Percentiles rank a stretch among this genome's conserved stretches.
Conservation (phyloP, 805 yeast species). For the Zygoascus tannicola region DNA sequence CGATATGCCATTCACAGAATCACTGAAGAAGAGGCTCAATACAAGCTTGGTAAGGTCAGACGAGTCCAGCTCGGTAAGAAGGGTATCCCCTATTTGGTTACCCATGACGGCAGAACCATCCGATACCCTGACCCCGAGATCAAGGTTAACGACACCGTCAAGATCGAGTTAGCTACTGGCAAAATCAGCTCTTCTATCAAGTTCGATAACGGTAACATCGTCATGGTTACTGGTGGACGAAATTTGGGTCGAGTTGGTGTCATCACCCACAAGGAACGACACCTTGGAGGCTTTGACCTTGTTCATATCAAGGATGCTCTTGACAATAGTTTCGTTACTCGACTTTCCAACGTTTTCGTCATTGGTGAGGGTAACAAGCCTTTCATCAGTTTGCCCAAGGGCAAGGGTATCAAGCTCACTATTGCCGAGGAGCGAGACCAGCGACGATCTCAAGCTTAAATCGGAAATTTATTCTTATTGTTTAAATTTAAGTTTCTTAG, state of each 20-base stretch:
- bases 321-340: conserved; percentile 92
- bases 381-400: conserved; percentile 92
- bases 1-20: conserved; percentile 99
- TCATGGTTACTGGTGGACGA: conserved; percentile 96
- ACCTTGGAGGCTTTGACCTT: conserved; percentile 96
- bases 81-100: conserved; percentile 96
- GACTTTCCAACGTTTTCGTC: conserved; percentile 86
- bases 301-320: conserved; percentile 93
- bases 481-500: not conserved
- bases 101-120: conserved; percentile 99
- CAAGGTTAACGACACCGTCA: conserved; percentile 96
- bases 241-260: conserved; percentile 98
- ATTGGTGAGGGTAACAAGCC: conserved; percentile 96
- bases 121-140: conserved; percentile 98
- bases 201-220: conserved; percentile 87
- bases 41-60: conserved; percentile 98
- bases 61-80: conserved; percentile 97
- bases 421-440: conserved; percentile 98
- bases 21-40: conserved; percentile 95
- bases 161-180: conserved; percentile 93
- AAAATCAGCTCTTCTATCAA: conserved; percentile 83
- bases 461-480: not conserved
- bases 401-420: conserved; percentile 95
- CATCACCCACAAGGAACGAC: conserved; percentile 92
- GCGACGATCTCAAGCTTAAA: conserved; percentile 71